A percentile compares a stretch with the other conserved stretches of the same genome.
These are phyloP conservation scores for Botrytis pseudocinerea DNA, from an alignment of 2,329 filamentous ascomycete genomes.

Conservation along the genomic window DNA sequence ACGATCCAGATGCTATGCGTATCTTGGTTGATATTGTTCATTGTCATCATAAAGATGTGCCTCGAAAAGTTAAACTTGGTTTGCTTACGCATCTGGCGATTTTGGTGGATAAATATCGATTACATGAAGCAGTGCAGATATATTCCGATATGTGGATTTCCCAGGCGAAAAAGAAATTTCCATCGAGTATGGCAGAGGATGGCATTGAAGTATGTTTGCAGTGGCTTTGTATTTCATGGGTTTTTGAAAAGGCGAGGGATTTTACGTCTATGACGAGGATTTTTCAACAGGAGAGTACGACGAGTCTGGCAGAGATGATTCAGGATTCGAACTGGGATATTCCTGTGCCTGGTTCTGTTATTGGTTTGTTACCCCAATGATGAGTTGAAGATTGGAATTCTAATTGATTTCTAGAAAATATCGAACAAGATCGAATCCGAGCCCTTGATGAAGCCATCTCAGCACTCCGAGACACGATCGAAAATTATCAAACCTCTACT, in stretches of 20 bases:
- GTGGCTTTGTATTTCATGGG: slow-evolving; percentile 22
- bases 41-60: slow-evolving; percentile 31
- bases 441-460: slow-evolving; percentile 6
- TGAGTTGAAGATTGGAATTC: rapidly evolving
- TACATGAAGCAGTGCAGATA: slow-evolving; percentile 24
- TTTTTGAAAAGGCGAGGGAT: slow-evolving; percentile 6
- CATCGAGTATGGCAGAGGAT: neutral
- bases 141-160: slow-evolving; percentile 25
- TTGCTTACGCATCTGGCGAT: slow-evolving; percentile 38
- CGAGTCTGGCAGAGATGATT: slow-evolving; percentile 7
- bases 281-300: slow-evolving; percentile 8
- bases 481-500: neutral
- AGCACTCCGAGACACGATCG: slow-evolving; percentile 10
- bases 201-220: neutral
- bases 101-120: slow-evolving; percentile 38
- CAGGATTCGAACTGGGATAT: slow-evolving; percentile 3
- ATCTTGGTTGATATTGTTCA: slow-evolving; percentile 42
- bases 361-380: neutral
- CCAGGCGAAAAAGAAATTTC: neutral
- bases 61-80: slow-evolving; percentile 32
- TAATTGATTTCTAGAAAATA: neutral
- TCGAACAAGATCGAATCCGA: slow-evolving; percentile 8
- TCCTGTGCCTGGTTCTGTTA: slow-evolving; percentile 1
- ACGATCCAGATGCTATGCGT: slow-evolving; percentile 39
- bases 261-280: slow-evolving; percentile 17